These are phyloP conservation scores for Fusarium mangiferae DNA, from an alignment of 2,329 filamentous ascomycete genomes.

Conservation along the genomic window DNA sequence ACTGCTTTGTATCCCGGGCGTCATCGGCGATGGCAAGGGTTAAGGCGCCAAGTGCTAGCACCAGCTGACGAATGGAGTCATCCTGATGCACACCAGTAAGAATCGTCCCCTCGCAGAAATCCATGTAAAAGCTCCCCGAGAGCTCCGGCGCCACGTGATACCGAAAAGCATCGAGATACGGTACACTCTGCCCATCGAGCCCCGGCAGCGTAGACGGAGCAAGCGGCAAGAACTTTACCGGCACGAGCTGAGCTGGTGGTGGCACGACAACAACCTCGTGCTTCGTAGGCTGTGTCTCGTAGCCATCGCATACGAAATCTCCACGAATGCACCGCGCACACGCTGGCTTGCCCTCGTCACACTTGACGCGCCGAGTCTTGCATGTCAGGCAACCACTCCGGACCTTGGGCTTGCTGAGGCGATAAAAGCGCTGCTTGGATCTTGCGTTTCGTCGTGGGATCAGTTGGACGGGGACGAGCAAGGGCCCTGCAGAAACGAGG, in stretches of 20 bases:
- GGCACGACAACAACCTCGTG: neutral
- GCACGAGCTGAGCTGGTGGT: accelerated
- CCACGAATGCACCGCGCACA: neutral
- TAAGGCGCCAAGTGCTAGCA: neutral
- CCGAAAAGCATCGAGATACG: neutral
- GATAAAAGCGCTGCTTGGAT: neutral
- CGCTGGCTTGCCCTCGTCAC: neutral
- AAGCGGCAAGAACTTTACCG: neutral
- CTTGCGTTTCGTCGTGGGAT: neutral
- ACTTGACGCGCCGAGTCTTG: neutral
- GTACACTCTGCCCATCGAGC: neutral
- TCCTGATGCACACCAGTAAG: neutral
- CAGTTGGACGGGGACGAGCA: neutral
- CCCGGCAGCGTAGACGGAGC: neutral
- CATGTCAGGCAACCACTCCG: neutral
- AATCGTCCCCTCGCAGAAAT: neutral
- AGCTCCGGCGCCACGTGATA: neutral
- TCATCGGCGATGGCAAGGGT: neutral
- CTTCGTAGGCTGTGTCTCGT: neutral
- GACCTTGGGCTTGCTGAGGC: neutral
- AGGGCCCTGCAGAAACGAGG: neutral
- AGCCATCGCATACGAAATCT: neutral
- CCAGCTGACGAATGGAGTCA: neutral
- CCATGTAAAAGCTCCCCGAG: neutral
- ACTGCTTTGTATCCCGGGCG: neutral